Evolutionary conservation across 2,329 filamentous ascomycete genomes (phyloP), one percentile per base, ranked within the genome.

Genomic region (Trichophyton verrucosum): DNA sequence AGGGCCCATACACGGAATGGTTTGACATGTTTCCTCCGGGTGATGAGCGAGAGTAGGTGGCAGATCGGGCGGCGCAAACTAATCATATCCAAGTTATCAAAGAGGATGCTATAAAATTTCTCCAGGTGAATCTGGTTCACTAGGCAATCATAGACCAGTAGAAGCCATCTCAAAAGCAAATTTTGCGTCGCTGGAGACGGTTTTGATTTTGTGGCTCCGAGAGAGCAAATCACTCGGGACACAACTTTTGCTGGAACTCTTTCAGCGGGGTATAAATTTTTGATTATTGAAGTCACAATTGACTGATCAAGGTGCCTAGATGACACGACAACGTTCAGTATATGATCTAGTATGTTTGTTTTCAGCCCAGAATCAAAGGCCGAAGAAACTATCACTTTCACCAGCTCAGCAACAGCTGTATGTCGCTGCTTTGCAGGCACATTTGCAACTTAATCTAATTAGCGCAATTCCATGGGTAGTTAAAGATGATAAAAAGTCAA

Each of bases 1-100:
- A 95, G 76, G 49, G 84, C 78, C 69, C 95, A 89, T 62, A 95
- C 91, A 62, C 90, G 82, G 69, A 90, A 91, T 1, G 89, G 89
- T 64, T 86, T 85, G 51, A 95, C 89, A 73, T 95, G 89, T 69
- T 85, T 89, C 61, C 90, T 84, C 61, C 88, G 80, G 53, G 90
- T 95, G 55, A 92, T 83, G 33, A 92, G 73, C 2, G 88, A 89
- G 22, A 95, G 78, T 40, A 95, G 73, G 74, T 95, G 88, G 68
- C 89, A 91, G 57, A 94, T 71, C 8, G 76, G 72, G 59, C 75
- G 87, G 80, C 88, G 81, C 63, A 91, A 82, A 62, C 84, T 87
- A 58, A 89, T 86, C 68, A 89, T 92, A 68, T 95, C 88, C 4
- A 95, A 79, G 65, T 92, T 77, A 64, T 89, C 89, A 70, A 95